Evolutionary conservation across 2,329 filamentous ascomycete species (phyloP).

Genomic region (Calonectria leucothoes): DNA sequence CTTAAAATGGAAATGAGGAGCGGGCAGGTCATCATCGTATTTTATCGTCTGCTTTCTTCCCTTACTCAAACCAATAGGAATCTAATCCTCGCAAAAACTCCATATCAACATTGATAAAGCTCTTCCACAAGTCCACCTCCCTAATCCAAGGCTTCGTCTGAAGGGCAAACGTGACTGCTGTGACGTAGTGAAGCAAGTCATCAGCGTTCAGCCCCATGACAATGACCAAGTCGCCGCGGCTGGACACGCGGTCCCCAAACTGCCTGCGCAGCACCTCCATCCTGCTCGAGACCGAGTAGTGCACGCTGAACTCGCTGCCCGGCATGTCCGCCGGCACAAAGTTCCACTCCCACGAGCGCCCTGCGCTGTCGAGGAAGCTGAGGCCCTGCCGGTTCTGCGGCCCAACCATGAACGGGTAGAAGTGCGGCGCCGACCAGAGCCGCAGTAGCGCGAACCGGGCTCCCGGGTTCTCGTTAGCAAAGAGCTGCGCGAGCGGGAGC

Average conservation of each 20-base stretch:
- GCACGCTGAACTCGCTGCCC: conserved; percentile 39
- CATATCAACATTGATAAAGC: conserved; percentile 43
- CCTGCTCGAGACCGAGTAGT: conserved; percentile 19
- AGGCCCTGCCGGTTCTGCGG: conserved; percentile 25
- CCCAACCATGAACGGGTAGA: conserved; percentile 44
- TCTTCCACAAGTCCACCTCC: conserved; percentile 45
- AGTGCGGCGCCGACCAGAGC: conserved; percentile 44
- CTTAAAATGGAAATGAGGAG: no score
- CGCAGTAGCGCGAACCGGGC: conserved; percentile 43
- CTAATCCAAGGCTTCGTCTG: conserved; percentile 45
- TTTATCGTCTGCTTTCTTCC: no score
- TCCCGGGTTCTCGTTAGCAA: conserved; percentile 6
- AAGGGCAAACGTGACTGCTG: conserved; percentile 40
- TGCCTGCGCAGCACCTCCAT: conserved; percentile 30
- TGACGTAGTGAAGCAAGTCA: conserved; percentile 38
- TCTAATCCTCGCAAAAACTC: conserved; percentile 35
- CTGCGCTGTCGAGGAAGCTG: conserved; percentile 41
- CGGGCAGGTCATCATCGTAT: no score
- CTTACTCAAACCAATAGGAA: conserved; percentile 36
- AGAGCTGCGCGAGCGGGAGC: conserved; percentile 30
- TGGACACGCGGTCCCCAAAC: conserved; percentile 33
- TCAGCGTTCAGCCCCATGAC: conserved; percentile 38
- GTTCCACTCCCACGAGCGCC: conserved; percentile 41
- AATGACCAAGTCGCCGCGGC: conserved; percentile 41
- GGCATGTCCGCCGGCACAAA: conserved; percentile 45